Percentiles rank a stretch among this genome's conserved stretches.
These are phyloP conservation scores for Actinomortierella ambigua DNA, from an alignment of 371 early-diverging fungal genomes.

Conservation along the genomic window DNA sequence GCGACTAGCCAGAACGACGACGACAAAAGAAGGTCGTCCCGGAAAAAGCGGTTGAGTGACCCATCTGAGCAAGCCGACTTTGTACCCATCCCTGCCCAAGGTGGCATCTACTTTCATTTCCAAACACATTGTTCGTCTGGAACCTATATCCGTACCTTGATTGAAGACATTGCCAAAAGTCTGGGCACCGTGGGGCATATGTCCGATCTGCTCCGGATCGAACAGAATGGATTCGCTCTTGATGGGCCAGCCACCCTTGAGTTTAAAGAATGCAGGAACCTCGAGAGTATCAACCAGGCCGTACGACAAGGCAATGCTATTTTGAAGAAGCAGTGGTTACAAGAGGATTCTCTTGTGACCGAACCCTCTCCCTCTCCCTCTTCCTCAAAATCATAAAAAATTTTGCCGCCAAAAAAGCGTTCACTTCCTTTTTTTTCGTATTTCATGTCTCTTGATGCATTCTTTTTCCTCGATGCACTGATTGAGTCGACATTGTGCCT, in stretches of 20 bases:
- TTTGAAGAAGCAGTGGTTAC: no score
- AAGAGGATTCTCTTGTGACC: no score
- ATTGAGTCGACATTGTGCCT: no score
- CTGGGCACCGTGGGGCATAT: conserved; percentile 49
- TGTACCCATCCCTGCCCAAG: conserved; percentile 11
- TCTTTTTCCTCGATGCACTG: no score
- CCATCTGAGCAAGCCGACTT: conserved; percentile 7
- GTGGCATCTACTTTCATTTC: conserved; percentile 37
- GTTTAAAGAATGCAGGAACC: conserved; percentile 22
- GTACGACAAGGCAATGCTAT: conserved; percentile 2
- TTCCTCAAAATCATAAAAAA: no score
- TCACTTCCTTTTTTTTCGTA: no score
- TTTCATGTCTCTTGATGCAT: no score
- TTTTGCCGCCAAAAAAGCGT: no score
- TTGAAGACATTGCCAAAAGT: conserved; percentile 48
- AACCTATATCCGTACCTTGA: conserved; percentile 54
- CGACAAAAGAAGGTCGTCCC: neutral
- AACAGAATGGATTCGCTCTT: conserved; percentile 48
- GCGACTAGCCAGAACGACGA: neutral
- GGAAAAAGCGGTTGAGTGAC: conserved; percentile 10
- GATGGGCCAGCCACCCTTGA: conserved; percentile 22
- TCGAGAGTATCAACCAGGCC: conserved; percentile 19
- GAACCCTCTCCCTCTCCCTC: no score
- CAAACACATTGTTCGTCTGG: conserved; percentile 51
- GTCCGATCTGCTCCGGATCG: conserved; percentile 44